phyloP scores from a whole-genome alignment of 208 protist genomes.

The Trypanosoma rangeli region DNA sequence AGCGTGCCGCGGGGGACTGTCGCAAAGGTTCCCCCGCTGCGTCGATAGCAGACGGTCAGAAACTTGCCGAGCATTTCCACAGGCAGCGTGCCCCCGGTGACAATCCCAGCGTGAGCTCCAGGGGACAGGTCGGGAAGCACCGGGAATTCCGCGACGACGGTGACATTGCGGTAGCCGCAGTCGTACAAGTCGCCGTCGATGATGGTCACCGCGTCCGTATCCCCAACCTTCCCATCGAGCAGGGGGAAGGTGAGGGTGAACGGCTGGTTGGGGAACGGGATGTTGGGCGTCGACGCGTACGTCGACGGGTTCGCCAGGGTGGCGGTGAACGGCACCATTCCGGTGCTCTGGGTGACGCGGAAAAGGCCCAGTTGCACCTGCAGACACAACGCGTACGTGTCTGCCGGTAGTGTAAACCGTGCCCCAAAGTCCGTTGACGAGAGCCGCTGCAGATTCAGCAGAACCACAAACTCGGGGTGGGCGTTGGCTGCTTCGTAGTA shows the following conservation, averaged over 20 bases:
- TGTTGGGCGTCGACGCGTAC: slow-evolving; percentile 39
- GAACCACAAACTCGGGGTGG: slow-evolving; percentile 30
- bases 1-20: slow-evolving; percentile 45
- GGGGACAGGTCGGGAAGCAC: not conserved
- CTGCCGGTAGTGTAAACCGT: slow-evolving; percentile 37
- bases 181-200: slow-evolving; percentile 75
- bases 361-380: slow-evolving; percentile 51
- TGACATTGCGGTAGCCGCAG: slow-evolving; percentile 78
- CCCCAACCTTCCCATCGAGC: not conserved
- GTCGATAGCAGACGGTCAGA: slow-evolving; percentile 78
- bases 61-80: not conserved
- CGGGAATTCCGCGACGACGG: slow-evolving; percentile 39
- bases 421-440: slow-evolving; percentile 27
- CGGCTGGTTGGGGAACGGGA: slow-evolving; percentile 55
- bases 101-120: not conserved
- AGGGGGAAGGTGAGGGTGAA: slow-evolving; percentile 55
- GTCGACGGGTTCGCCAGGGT: slow-evolving; percentile 35
- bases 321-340: slow-evolving; percentile 30
- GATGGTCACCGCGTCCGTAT: slow-evolving; percentile 56
- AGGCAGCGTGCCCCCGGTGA: not conserved
- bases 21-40: slow-evolving; percentile 58
- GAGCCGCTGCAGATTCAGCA: slow-evolving; percentile 21
- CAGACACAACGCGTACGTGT: slow-evolving; percentile 78
- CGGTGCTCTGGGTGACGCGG: slow-evolving; percentile 33
- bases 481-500: slow-evolving; percentile 40